Percentiles rank a stretch among this genome's conserved stretches.
phyloP scores from a whole-genome alignment of 331 rosid genomes.

The Erythrophleum ivorense region DNA sequence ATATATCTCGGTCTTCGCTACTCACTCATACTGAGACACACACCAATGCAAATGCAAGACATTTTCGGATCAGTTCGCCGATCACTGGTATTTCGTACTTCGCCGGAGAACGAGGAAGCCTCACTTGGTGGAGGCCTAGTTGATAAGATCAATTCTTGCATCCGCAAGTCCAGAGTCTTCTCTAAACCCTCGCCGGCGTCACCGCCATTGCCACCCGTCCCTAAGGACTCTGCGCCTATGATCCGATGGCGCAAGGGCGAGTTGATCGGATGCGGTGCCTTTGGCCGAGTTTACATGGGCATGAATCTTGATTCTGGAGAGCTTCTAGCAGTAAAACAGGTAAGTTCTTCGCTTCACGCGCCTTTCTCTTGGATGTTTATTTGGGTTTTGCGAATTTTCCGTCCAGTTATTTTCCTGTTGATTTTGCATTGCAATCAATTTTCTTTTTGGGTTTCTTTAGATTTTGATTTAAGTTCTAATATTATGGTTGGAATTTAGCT shows the following conservation, averaged over 20 bases:
- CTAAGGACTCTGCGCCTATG: constrained; percentile 54
- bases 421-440: background rate
- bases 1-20: constrained; percentile 41
- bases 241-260: constrained; percentile 99
- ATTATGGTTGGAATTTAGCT: background rate
- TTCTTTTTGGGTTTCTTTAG: background rate
- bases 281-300: constrained; percentile 97
- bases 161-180: constrained; percentile 87
- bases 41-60: constrained; percentile 71
- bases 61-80: constrained; percentile 96
- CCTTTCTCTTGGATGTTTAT: background rate
- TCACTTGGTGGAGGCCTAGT: constrained; percentile 75
- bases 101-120: constrained; percentile 67
- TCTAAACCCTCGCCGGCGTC: constrained; percentile 64
- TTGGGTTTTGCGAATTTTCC: constrained; percentile 6
- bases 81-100: constrained; percentile 86
- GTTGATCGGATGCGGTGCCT: constrained; percentile 98
- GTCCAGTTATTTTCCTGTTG: background rate
- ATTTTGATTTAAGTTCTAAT: background rate
- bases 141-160: constrained; percentile 74
- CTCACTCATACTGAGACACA: background rate
- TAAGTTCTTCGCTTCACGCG: constrained; percentile 26
- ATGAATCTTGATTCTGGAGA: constrained; percentile 99
- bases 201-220: constrained; percentile 51
- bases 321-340: constrained; percentile 98